Evolutionary conservation across 306 rosid species (phyloP).

Genomic region (Cucurbita ficifolia): DNA sequence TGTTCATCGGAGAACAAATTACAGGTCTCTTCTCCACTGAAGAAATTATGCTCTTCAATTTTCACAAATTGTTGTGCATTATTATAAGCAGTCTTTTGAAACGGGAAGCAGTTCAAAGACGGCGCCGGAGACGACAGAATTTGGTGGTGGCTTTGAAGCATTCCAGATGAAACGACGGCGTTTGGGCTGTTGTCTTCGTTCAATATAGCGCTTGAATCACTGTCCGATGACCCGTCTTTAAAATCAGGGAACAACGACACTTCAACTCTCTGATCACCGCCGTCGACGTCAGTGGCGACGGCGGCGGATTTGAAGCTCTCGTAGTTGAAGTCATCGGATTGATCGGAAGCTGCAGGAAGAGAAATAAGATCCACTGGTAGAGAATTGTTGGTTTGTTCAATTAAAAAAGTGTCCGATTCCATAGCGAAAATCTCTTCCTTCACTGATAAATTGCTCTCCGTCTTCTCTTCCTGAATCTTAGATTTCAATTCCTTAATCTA

Average conservation of each 20-base stretch:
- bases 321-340: slow-evolving; percentile 25
- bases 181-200: slow-evolving; percentile 63
- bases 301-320: slow-evolving; percentile 19
- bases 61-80: slow-evolving; percentile 42
- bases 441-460: slow-evolving; percentile 36
- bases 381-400: slow-evolving; percentile 12
- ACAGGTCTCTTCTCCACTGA: slow-evolving; percentile 65
- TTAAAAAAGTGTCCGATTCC: slow-evolving; percentile 19
- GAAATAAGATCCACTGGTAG: slow-evolving; percentile 13
- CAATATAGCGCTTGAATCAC: slow-evolving; percentile 80
- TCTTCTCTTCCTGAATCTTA: slow-evolving; percentile 32
- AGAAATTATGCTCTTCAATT: slow-evolving; percentile 80
- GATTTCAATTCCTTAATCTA: slow-evolving; percentile 76
- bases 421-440: slow-evolving; percentile 36
- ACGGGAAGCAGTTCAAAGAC: background rate
- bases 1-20: slow-evolving; percentile 81
- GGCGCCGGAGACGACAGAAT: slow-evolving; percentile 21
- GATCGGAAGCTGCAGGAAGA: slow-evolving; percentile 22
- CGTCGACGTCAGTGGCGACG: background rate
- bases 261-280: slow-evolving; percentile 3
- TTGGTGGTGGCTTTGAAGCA: slow-evolving; percentile 24
- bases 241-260: slow-evolving; percentile 11
- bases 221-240: slow-evolving; percentile 82
- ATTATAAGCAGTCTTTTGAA: background rate
- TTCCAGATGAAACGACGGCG: slow-evolving; percentile 10